Evolutionary conservation across 768 basidiomycete genomes (phyloP), one percentile per base, ranked within the genome.

Genomic region (Tricholoma sp.): DNA sequence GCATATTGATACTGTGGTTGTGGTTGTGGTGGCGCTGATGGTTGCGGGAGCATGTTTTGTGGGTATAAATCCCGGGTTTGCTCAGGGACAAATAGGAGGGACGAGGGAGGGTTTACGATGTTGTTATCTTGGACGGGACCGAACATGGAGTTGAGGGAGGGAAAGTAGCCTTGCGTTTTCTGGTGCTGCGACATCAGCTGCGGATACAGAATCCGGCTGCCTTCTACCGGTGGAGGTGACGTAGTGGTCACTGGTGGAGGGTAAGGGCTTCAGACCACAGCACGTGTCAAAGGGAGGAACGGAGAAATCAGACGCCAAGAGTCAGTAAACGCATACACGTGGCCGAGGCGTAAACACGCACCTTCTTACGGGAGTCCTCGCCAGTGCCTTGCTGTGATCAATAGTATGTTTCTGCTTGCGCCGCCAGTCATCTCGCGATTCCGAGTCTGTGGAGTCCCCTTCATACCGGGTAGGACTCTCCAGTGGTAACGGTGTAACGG

Each of bases 171-270:
- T 64, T 92, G 90, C 51, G 72, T 77, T 55, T 83, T 79, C 68
- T 92, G 90, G 57, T 92, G 91, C 55, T 81, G 80, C 1, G 85
- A 84, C 90, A 92, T 92, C 33, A 91, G 79, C 13, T 81, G 75
- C 1, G 89, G 88, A 62, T 88, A 89, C 33, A 76, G 76, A 53
- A 86, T 70, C 17, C 73, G 65, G 13, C 74, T 71, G 15, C 76
- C 70, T 34, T 77, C 74, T 5, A 77, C 74, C 13, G 84, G 80
- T n/a, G 82, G 76, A 4, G 86, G 82, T 31, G 89, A 86, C 9
- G 88, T 89, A 0, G 86, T 88, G 1, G 88, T 89, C 48, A 86
- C 74, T 34, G 86, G 85, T 29, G 79, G 72, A 15, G 80, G 81
- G 62, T 82, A 80, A 3, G 66, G 63, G 54, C 70, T 70, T 54